Evolutionary conservation across 345 rosid species (phyloP).

Genomic region (Passiflora organensis): DNA sequence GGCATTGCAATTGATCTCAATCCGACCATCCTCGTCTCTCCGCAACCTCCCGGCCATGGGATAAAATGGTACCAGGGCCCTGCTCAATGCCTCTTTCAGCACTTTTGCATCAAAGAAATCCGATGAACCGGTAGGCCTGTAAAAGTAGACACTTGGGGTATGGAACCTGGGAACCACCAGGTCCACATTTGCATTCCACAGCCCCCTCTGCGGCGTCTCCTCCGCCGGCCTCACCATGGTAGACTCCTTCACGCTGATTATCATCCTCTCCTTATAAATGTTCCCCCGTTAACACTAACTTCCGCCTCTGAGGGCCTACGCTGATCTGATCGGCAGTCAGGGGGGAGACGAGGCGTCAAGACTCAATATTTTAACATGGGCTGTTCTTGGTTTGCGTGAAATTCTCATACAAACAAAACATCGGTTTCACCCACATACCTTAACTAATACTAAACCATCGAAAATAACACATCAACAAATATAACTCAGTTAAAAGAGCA

Average conservation of each 20-base stretch:
- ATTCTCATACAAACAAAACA: too few relatives aligned
- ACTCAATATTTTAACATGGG: too few relatives aligned
- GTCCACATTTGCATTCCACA: slow-evolving; percentile 93
- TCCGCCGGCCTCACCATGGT: slow-evolving; percentile 67
- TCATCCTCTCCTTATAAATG: slow-evolving; percentile 33
- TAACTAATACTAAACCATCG: too few relatives aligned
- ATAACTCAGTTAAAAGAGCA: too few relatives aligned
- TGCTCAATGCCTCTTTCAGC: slow-evolving; percentile 62
- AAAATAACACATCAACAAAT: too few relatives aligned
- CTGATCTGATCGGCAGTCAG: not conserved
- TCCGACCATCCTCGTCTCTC: slow-evolving; percentile 79
- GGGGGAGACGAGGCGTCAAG: not conserved
- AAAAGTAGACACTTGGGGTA: slow-evolving; percentile 93
- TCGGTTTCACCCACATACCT: too few relatives aligned
- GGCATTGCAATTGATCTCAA: slow-evolving; percentile 84
- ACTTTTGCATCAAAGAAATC: slow-evolving; percentile 61
- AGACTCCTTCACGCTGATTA: slow-evolving; percentile 58
- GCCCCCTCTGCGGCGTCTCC: slow-evolving; percentile 46
- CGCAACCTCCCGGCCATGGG: slow-evolving; percentile 94
- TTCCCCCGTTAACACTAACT: too few relatives aligned
- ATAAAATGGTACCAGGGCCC: slow-evolving; percentile 78
- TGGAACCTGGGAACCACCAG: slow-evolving; percentile 84
- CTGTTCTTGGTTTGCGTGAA: too few relatives aligned
- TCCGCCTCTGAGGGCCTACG: not conserved
- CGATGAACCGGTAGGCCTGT: slow-evolving; percentile 53